Base-by-base conservation (phyloP, 148 eudicot species). In the Rhododendron simsii region DNA sequence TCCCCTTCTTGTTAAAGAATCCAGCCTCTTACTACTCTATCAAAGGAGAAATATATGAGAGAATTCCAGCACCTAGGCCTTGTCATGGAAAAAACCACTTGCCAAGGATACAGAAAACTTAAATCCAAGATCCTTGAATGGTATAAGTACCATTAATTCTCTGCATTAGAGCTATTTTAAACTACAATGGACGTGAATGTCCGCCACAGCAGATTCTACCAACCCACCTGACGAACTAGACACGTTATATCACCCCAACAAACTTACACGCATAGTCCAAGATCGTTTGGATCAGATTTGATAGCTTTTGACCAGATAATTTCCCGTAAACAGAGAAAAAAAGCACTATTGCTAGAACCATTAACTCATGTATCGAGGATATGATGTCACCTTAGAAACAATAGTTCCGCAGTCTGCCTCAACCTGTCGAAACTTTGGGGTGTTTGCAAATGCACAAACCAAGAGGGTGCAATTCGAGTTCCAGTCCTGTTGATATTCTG, bases 401-500 rank as follows among this genome's bases (percentile, higher is more conserved):
- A 96, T 92, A 57, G 98, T 96, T 89, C 98, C 98, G 79, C 92
- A 88, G 44, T 94, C 95, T 76, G 95, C 92, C 88, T 93, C 93
- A 88, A 97, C 99, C 89, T 98, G 99, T 45, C 96, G 92, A 87
- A 93, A 95, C 89, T 95, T 98, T 33, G 99, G 98, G 67, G 99
- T 95, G 78, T 94, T 94, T 61, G 90, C 86, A 87, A 98, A 98
- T 77, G 98, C 99, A 91, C 98, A 98, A 74, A 95, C 89, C 89
- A 98, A 85, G 78, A 98, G 93, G n/a, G 99, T 98, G 93, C 94
- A 95, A 78, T 91, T 89, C 21, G 94, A 87, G 87, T 93, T 92
- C 99, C 99, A 95, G 84, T 98, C 99, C 53, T 83, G 94, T 85
- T 94, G 91, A 92, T 91, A 98, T 85, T 93, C 92, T 71, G 98